These are phyloP conservation scores for Fragilariopsis cylindrus DNA, from an alignment of 108 stramenopile genomes.

Conservation along the genomic window DNA sequence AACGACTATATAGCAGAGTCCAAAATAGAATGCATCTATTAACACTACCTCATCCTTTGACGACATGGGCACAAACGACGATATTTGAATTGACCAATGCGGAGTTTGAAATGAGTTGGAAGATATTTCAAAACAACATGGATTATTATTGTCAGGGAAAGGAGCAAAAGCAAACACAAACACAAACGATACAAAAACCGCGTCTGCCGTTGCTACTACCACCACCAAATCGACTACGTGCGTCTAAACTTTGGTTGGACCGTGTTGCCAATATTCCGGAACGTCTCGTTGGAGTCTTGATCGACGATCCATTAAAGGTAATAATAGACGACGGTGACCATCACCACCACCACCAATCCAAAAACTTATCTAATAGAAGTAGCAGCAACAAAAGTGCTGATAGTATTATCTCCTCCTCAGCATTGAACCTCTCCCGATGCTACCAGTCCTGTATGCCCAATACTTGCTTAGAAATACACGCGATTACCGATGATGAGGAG, in stretches of 20 bases:
- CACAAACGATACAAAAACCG: not conserved
- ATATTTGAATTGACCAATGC: slow-evolving; percentile 3
- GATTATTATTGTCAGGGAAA: not conserved
- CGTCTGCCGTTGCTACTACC: not conserved
- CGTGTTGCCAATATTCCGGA: slow-evolving; percentile 22
- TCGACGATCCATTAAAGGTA: slow-evolving; percentile 22
- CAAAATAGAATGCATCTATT: slow-evolving; percentile 22
- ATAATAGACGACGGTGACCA: not conserved
- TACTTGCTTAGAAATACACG: slow-evolving; percentile 9
- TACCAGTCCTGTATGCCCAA: slow-evolving; percentile 13
- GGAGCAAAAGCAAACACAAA: not conserved
- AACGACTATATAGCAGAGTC: slow-evolving; percentile 17
- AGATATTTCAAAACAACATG: not conserved
- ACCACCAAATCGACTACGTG: slow-evolving; percentile 16
- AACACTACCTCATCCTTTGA: slow-evolving; percentile 33
- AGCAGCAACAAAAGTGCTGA: not conserved
- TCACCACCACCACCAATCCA: not conserved
- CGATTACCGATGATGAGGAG: not conserved
- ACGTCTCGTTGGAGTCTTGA: slow-evolving; percentile 23
- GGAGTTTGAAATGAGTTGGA: slow-evolving; percentile 10
- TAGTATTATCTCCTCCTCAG: not conserved
- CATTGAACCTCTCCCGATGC: not conserved
- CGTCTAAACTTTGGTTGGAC: slow-evolving; percentile 33
- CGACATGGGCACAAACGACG: slow-evolving; percentile 18
- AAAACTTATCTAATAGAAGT: not conserved